These are phyloP conservation scores for Artomyces pyxidatus DNA, from an alignment of 768 basidiomycete species.

Conservation along the genomic window DNA sequence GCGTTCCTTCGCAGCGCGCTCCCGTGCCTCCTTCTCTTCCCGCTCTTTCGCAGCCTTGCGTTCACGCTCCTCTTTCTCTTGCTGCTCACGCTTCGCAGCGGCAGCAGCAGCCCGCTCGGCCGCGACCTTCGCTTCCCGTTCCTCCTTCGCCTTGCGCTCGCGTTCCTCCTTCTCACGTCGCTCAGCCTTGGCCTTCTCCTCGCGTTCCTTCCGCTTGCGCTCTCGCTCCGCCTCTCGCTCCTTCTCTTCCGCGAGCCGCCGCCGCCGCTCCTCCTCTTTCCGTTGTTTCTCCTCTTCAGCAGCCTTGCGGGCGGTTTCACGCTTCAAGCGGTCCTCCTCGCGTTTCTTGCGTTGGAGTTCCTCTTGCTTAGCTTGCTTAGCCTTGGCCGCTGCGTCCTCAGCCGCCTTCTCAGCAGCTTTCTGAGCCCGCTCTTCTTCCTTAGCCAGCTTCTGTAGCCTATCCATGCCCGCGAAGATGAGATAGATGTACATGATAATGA, in stretches of 20 bases:
- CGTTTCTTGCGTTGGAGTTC: conserved; percentile 73
- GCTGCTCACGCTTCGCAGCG: conserved; percentile 32
- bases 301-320: conserved; percentile 68
- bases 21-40: conserved; percentile 27
- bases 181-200: conserved; percentile 48
- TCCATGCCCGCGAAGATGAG: conserved; percentile 1
- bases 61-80: conserved; percentile 60
- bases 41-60: conserved; percentile 59
- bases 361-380: conserved; percentile 68
- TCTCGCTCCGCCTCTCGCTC: conserved; percentile 74
- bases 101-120: conserved; percentile 39
- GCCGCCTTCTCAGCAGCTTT: conserved; percentile 82
- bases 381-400: conserved; percentile 72
- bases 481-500: conserved; percentile 8
- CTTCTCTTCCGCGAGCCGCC: conserved; percentile 70
- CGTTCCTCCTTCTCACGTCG: conserved; percentile 48
- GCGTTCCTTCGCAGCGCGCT: conserved; percentile 30
- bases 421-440: conserved; percentile 84
- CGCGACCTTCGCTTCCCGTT: conserved; percentile 50
- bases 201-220: conserved; percentile 65
- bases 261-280: conserved; percentile 78
- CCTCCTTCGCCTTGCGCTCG: conserved; percentile 58
- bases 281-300: conserved; percentile 77
- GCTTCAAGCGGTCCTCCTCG: conserved; percentile 79
- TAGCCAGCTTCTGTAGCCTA: conserved; percentile 87